Evolutionary conservation across 129 eudicot species (phyloP).

Genomic region (Smallanthus sonchifolius): DNA sequence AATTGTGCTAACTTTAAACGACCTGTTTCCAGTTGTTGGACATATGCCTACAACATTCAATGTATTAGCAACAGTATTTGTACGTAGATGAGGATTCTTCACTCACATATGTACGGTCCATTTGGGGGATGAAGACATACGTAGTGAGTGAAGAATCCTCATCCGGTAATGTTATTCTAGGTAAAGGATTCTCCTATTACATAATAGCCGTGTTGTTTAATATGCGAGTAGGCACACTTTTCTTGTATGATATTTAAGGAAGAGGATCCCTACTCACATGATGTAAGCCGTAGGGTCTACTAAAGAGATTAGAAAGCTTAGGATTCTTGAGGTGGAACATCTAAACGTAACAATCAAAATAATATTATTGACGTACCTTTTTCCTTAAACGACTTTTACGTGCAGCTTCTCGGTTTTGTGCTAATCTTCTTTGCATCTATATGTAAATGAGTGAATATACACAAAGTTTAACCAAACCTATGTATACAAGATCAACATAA

Average conservation of each 20-base stretch:
- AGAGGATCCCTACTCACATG: neutral
- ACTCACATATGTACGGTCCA: neutral
- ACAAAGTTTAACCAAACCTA: neutral
- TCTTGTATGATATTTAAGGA: neutral
- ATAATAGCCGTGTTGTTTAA: too few relatives aligned
- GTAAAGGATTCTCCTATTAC: too few relatives aligned
- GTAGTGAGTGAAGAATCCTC: too few relatives aligned
- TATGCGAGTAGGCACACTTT: neutral
- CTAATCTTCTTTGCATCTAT: conserved; percentile 86
- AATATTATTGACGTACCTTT: conserved; percentile 46
- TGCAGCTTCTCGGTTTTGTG: conserved; percentile 99
- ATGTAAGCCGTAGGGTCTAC: neutral
- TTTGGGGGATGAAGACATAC: too few relatives aligned
- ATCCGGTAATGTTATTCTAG: too few relatives aligned
- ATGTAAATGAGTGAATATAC: neutral
- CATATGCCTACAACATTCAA: conserved; percentile 58
- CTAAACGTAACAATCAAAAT: neutral
- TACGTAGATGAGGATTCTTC: neutral
- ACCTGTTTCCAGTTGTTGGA: conserved; percentile 87
- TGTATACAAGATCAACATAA: neutral
- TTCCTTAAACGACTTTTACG: conserved; percentile 80
- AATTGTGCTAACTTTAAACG: conserved; percentile 87
- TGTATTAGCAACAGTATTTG: neutral
- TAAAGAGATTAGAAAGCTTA: too few relatives aligned
- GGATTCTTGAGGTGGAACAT: neutral